Evolutionary conservation across 2,329 filamentous ascomycete species (phyloP).

Genomic region (Phaeoacremonium minimum): DNA sequence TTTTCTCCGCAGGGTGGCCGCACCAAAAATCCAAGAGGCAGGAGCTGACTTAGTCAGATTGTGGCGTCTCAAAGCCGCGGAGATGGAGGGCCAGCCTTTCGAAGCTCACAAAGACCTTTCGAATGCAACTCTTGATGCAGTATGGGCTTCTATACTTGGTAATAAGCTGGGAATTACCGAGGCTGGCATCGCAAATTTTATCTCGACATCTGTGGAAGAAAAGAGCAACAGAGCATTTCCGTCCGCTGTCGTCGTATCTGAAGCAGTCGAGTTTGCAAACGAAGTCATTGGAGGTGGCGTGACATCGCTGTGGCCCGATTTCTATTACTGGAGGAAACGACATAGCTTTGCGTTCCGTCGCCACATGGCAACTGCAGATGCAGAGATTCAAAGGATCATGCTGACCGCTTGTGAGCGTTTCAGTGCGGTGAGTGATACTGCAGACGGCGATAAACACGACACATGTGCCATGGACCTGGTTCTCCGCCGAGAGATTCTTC

Average conservation of each 20-base stretch:
- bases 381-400: conserved; percentile 15
- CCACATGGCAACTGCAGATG: conserved; percentile 11
- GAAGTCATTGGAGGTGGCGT: conserved; percentile 12
- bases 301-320: no score
- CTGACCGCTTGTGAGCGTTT: conserved; percentile 14
- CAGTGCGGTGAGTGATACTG: conserved; percentile 9
- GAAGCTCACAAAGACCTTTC: conserved; percentile 24
- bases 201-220: conserved; percentile 2
- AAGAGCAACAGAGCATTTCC: conserved; percentile 5
- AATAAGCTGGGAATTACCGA: conserved; percentile 22
- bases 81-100: conserved; percentile 19
- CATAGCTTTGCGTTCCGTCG: no score
- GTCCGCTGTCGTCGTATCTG: conserved; percentile 1
- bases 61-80: conserved; percentile 17
- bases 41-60: conserved; percentile 18
- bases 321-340: no score
- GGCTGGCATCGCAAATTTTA: conserved; percentile 13
- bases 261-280: conserved; percentile 6
- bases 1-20: conserved; percentile 21
- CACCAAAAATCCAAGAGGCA: conserved; percentile 17
- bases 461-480: conserved; percentile 29
- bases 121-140: conserved; percentile 28
- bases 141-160: conserved; percentile 31
- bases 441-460: conserved; percentile 18
- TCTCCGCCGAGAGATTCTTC: conserved; percentile 22